Evolutionary conservation across 352 stramenopile species (phyloP), one percentile per base, ranked within the genome.

Genomic region (Globisporangium lucens): DNA sequence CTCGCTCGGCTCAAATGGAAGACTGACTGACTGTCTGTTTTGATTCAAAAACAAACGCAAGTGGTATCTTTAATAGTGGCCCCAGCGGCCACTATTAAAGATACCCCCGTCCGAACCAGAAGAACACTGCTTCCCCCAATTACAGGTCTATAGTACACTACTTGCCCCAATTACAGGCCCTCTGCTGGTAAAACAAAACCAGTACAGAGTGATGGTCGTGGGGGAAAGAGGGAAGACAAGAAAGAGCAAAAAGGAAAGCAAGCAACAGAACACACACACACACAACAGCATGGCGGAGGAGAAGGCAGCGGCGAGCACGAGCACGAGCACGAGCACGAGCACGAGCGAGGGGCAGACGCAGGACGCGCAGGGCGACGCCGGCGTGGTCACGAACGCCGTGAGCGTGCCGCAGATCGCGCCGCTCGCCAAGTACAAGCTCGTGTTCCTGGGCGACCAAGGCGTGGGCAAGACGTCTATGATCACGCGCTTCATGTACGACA

Each of bases 391-490:
- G 12, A 57, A 53, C 13, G 76, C 71, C 63, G 79, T 88, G 57
- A 85, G 75, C 60, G 80, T 93, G 65, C 85, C 85, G 56, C 83
- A 91, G 78, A 97, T 98, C 70, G 89, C 90, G 66, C 91, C 92
- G 36, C 76, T 98, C 46, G 90, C 92, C 71, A 98, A 97, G 82
- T 98, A 98, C 83, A 98, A 98, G 71, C 75, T 98, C 43, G 94
- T 98, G 36, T 98, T 98, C 61, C 71, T 98, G 33, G 95, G 95
- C 38, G 95, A 98, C 75, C 97, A 99, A 83, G 97, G 94, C 63
- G 98, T 99, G 36, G 98, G 98, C 47, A 99, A 99, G 85, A 99
- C 98, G 41, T 99, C 95, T 29, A 99, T 99, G 76, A 99, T 99
- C 79, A 99, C 97, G 63, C 85, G 97, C 63, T 99, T 99, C 79